Evolutionary conservation across 257 asterid species (phyloP), one percentile per base, ranked within the genome.

Genomic region (Penstemon davidsonii): DNA sequence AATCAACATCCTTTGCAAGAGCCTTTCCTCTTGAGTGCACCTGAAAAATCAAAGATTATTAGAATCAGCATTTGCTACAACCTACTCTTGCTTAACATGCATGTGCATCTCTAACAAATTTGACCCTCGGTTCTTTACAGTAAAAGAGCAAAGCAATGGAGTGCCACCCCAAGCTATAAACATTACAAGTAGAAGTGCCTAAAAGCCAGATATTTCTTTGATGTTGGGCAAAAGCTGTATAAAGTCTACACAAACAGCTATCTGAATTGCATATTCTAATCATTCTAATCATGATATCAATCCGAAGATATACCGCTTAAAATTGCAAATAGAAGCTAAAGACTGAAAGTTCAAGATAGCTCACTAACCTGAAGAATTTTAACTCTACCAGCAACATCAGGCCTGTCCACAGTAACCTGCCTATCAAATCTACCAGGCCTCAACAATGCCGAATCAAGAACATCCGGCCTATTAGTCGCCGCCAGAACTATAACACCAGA

Each of bases 341-440:
- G 42, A 37, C 42, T 10, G 62, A 57, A 5, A 73, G 13, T 13
- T 19, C 5, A 15, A 53, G 33, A 66, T 52, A 81, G 74, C 63
- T 63, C 19, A 66, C 81, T 64, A 60, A 89, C 96, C 96, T 89
- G 95, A 81, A 92, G 97, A 78, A 92, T 92, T 77, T 69, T 92
- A 74, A 92, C 95, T 83, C 97, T 82, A 49, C 98, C 98, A 72
- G 97, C 93, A 73, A 92, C 98, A 86, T 92, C 98, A 47, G 98
- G 98, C 74, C 98, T 80, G 64, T 92, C 99, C 6, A 93, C 97
- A 4, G 96, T 93, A 38, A 92, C 98, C 85, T 90, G 97, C 41
- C 98, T 62, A 79, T 90, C 97, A 50, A 93, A 93, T 86, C 98
- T 90, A n/a, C 98, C 98, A 0, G 97, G 99, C 86, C 99, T 87